Conservation (phyloP, 345 rosid genomes). For the Viola odorata region DNA sequence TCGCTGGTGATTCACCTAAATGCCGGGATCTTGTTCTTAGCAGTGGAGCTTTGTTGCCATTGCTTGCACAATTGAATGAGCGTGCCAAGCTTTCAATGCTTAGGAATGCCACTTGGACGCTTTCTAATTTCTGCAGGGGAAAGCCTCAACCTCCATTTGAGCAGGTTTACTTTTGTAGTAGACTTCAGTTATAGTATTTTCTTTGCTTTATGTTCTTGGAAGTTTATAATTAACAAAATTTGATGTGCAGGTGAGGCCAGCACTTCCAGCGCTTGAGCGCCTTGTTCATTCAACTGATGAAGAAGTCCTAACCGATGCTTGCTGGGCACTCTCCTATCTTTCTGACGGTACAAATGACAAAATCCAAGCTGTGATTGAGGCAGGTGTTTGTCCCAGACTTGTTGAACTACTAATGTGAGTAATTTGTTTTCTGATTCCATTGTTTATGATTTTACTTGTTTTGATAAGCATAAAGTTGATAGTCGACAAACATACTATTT, state of each 20-base stretch:
- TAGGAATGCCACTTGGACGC: constrained; percentile 31
- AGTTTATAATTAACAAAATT: constrained; percentile 1
- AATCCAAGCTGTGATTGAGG: constrained; percentile 30
- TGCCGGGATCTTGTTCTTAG: constrained; percentile 26
- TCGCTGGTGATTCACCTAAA: constrained; percentile 32
- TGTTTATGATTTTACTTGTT: too few relatives aligned
- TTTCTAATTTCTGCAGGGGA: constrained; percentile 32
- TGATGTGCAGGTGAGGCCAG: constrained; percentile 21
- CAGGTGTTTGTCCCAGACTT: constrained; percentile 21
- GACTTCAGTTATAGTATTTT: background rate
- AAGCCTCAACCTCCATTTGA: constrained; percentile 33
- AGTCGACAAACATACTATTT: background rate
- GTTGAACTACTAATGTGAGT: constrained; percentile 23
- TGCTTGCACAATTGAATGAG: constrained; percentile 25
- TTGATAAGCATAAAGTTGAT: background rate
- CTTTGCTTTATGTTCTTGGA: background rate
- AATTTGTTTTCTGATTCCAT: too few relatives aligned
- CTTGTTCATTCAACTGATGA: constrained; percentile 23
- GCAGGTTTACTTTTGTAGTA: constrained; percentile 14
- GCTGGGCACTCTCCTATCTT: constrained; percentile 32
- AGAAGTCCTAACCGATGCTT: constrained; percentile 28
- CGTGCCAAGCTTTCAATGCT: constrained; percentile 28
- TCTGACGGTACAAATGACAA: constrained; percentile 30
- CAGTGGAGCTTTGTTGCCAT: constrained; percentile 20
- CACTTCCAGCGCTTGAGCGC: constrained; percentile 21